Base-by-base conservation (phyloP, 2,329 filamentous ascomycete species). In the Elsinoe batatas region DNA sequence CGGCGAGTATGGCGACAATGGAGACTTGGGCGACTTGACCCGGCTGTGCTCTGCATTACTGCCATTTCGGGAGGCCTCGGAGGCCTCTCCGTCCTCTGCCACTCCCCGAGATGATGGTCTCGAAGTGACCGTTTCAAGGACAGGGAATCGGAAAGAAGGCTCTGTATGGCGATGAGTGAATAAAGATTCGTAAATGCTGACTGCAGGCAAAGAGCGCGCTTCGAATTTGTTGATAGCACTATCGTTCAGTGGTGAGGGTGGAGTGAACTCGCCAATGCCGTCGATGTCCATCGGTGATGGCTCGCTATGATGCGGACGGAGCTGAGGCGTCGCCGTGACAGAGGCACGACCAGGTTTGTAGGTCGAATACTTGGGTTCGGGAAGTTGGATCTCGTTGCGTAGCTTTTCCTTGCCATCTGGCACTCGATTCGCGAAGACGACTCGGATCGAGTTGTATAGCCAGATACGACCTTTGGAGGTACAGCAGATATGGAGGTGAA, bases 381-480 rank as follows among this genome's bases (percentile, higher is more conserved):
- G 91, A 58, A 87, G 79, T 36, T 93, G 90, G 4, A 91, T 85
- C 68, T 98, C 93, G 64, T 94, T 96, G 32, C 85, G 80, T 37
- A 98, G 77, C 65, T 85, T 91, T 70, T 97, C 91, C 67, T 96
- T 95, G 38, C 89, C 91, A 63, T 97, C 93, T 0, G 93, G 91
- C 0, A 96, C 91, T 22, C 93, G 83, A 67, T 97, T 97, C 54
- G 93, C 93, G 68, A 98, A 98, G 2, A 98, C 91, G 35, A 97
- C 88, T 12, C 93, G 84, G 57, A 97, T 87, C 63, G 82, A 89
- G 64, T 93, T 94, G 74, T 97, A 93, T 5, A 98, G 76, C 64
- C 90, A 97, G 68, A 84, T 95, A 11, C 91, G 83, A 5, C 88
- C 89, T 60, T 84, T 87, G 0, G 84, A 82, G 0, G 89, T 86